phyloP scores from a whole-genome alignment of 441 rosid species.

The Syzygium syzygioides region DNA sequence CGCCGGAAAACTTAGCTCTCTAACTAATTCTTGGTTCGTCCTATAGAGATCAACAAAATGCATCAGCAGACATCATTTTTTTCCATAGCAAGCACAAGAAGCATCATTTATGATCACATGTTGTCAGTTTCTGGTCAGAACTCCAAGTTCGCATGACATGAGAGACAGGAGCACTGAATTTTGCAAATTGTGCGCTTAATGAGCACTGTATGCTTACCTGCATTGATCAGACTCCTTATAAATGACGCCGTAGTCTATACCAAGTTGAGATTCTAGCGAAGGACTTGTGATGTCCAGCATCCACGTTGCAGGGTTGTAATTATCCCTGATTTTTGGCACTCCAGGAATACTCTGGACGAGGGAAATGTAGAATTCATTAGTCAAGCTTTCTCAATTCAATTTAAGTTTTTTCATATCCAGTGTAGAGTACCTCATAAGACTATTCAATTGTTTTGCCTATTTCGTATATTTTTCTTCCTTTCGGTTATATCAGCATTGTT shows the following conservation, averaged over 20 bases:
- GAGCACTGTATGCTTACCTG: conserved; percentile 15
- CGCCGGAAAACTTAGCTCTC: conserved; percentile 1
- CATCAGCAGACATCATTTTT: too few species aligned
- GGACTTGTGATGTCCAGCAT: conserved; percentile 6
- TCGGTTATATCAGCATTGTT: background rate
- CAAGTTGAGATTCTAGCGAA: conserved; percentile 23
- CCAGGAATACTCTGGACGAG: background rate
- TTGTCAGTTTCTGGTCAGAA: background rate
- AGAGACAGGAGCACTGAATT: background rate
- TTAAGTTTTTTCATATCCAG: background rate
- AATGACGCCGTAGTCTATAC: conserved; percentile 18
- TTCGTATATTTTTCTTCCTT: background rate
- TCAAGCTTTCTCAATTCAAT: background rate
- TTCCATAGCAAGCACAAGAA: too few species aligned
- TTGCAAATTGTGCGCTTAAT: background rate
- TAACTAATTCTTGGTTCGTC: conserved; percentile 15
- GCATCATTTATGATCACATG: too few species aligned
- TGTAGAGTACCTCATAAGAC: background rate
- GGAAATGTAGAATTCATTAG: background rate
- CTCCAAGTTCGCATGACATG: background rate
- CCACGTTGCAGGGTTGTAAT: background rate
- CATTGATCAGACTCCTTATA: conserved; percentile 24
- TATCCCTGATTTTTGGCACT: background rate
- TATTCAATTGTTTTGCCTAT: background rate
- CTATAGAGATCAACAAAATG: conserved; percentile 1